Conservation (phyloP, 306 rosid genomes). For the Casuarina glauca region DNA sequence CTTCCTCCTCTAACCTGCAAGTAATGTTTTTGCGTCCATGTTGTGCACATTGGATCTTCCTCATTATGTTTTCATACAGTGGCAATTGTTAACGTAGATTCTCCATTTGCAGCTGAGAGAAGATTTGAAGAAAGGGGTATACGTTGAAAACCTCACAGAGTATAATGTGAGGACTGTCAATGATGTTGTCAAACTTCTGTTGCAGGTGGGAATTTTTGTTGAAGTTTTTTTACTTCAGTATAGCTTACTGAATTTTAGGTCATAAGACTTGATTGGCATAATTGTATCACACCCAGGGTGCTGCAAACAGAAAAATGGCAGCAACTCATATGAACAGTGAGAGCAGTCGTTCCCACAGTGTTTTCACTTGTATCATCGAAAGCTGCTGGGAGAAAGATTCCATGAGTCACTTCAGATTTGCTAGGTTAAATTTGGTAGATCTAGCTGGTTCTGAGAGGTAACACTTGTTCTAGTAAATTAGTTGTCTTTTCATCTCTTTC, state of each 20-base stretch:
- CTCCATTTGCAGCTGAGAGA: conserved; percentile 79
- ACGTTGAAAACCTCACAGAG: conserved; percentile 89
- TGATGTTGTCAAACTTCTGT: conserved; percentile 83
- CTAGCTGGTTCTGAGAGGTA: conserved; percentile 99
- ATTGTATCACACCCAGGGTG: conserved; percentile 60
- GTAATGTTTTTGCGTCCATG: conserved; percentile 43
- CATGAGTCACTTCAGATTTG: conserved; percentile 79
- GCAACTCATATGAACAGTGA: conserved; percentile 91
- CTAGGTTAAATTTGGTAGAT: conserved; percentile 93
- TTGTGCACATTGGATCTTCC: conserved; percentile 26
- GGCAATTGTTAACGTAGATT: conserved; percentile 8
- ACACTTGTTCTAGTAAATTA: conserved; percentile 19
- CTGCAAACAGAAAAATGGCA: conserved; percentile 91
- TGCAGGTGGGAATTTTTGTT: conserved; percentile 54
- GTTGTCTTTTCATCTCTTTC: conserved; percentile 17
- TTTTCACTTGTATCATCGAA: conserved; percentile 90
- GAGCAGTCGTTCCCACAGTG: conserved; percentile 97
- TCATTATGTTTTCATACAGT: background rate
- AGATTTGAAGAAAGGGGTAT: conserved; percentile 95
- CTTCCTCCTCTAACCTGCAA: conserved; percentile 87
- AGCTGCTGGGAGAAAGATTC: conserved; percentile 94
- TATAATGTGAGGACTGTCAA: conserved; percentile 61
- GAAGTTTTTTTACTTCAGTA: conserved; percentile 11
- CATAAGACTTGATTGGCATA: conserved; percentile 15
- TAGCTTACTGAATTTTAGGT: conserved; percentile 19